These are phyloP conservation scores for Bassia scoparia DNA, from an alignment of 148 eudicot genomes.

Conservation along the genomic window DNA sequence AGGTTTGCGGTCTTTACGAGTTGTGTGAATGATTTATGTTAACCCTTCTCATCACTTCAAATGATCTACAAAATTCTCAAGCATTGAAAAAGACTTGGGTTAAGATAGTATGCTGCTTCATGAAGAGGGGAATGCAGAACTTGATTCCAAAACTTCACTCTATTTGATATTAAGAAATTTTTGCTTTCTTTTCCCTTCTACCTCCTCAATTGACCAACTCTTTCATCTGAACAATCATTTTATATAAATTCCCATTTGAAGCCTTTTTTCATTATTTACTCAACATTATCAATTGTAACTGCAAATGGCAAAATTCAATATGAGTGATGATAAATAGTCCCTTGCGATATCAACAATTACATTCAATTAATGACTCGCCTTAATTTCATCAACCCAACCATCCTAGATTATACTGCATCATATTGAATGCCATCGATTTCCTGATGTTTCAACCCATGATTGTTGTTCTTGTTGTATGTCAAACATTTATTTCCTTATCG, in stretches of 20 bases:
- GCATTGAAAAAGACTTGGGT: too few species aligned
- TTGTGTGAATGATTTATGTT: too few species aligned
- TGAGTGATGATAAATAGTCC: conserved; percentile 25
- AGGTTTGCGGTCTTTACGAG: too few species aligned
- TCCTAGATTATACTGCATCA: conserved; percentile 35
- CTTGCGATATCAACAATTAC: conserved; percentile 27
- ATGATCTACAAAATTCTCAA: too few species aligned
- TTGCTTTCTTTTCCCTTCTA: conserved; percentile 10
- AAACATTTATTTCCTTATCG: not conserved
- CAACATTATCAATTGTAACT: not conserved
- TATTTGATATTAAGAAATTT: too few species aligned
- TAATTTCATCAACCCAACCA: conserved; percentile 22
- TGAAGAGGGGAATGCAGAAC: too few species aligned
- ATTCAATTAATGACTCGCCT: conserved; percentile 9
- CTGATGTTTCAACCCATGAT: not conserved
- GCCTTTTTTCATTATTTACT: conserved; percentile 24
- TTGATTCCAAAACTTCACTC: too few species aligned
- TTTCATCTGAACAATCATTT: conserved; percentile 32
- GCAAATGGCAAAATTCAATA: conserved; percentile 15
- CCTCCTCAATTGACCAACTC: conserved; percentile 20
- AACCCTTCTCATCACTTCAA: too few species aligned
- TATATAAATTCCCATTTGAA: conserved; percentile 31
- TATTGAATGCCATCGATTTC: conserved; percentile 14
- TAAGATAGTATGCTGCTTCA: too few species aligned
- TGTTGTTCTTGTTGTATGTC: too few species aligned